Base-by-base conservation (phyloP, 2,329 filamentous ascomycete genomes). In the Calonectria hawksworthii region DNA sequence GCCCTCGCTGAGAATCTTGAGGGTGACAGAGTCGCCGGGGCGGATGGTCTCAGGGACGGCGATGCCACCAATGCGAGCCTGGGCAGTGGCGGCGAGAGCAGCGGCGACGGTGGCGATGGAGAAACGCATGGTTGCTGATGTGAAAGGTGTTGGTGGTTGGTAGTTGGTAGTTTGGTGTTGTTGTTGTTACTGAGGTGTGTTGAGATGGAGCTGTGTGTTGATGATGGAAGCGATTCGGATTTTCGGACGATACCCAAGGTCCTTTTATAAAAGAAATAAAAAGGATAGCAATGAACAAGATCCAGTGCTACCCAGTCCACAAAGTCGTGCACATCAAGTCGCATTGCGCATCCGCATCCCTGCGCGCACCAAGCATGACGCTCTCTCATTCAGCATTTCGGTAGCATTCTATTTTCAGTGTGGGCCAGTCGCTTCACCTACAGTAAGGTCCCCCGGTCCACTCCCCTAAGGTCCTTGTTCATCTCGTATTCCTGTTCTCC, bases 11-110 rank as follows among this genome's bases (percentile, higher is more conserved):
- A 83, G 59, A 73, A 89, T 83, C 47, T 83, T 82, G 76, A 86
- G 81, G 28, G 82, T 82, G 79, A 87, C 85, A 32, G 82, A 79
- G 65, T 83, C 79, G 65, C 85, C 86, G 5, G 84, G 81, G 61
- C 82, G 81, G 74, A 89, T 84, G 54, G 82, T 86, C 26, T 82
- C 74, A 14, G 88, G 88, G 21, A 86, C 82, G 23, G 83, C 80
- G 80, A 89, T 84, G 79, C 86, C 86, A 70, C 77, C 78, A 74
- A 89, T 87, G 75, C 86, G 84, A 71, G 87, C 86, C 56, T 83
- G 80, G 50, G 85, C 74, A 50, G 80, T 61, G 51, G 79, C 80
- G 59, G 82, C 75, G 69, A 84, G 79, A 56, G 80, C 52, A 59
- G 79, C 70, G 68, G 80, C 76, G 72, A 74, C 77, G 66, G 79